These are phyloP conservation scores for Phylloporus scabripes DNA, from an alignment of 768 basidiomycete species.

Conservation along the genomic window DNA sequence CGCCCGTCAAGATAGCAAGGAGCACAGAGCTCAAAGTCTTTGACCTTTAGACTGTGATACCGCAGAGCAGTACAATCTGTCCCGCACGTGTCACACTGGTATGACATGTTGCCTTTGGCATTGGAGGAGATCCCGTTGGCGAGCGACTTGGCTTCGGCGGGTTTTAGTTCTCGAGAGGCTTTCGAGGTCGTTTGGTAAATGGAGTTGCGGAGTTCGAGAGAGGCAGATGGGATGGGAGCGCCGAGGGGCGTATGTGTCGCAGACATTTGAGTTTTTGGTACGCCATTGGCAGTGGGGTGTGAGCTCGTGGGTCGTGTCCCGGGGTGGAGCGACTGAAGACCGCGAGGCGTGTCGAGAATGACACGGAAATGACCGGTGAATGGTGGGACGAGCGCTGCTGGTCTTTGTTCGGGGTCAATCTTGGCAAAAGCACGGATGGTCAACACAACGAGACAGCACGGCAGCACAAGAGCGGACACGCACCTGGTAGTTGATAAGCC, in stretches of 20 bases:
- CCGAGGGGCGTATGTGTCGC: conserved; percentile 22
- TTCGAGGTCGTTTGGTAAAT: conserved; percentile 89
- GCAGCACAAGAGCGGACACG: conserved; percentile 12
- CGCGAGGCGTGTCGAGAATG: conserved; percentile 93
- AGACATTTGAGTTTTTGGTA: conserved; percentile 32
- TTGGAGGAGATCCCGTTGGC: conserved; percentile 45
- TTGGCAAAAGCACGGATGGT: conserved; percentile 30
- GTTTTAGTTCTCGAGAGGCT: conserved; percentile 63
- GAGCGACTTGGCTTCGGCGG: conserved; percentile 63
- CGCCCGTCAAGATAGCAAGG: conserved; percentile 95
- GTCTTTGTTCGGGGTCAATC: conserved; percentile 96
- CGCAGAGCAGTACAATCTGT: conserved; percentile 84
- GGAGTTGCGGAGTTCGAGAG: conserved; percentile 79
- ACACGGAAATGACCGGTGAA: conserved; percentile 99
- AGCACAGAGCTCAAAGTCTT: conserved; percentile 85
- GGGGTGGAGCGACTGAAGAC: conserved; percentile 88
- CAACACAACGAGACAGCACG: background rate
- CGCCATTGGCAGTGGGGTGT: conserved; percentile 44
- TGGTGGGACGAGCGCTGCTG: conserved; percentile 90
- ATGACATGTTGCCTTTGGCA: conserved; percentile 47
- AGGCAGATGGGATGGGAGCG: conserved; percentile 37
- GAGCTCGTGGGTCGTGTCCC: conserved; percentile 57
- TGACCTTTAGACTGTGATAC: conserved; percentile 91
- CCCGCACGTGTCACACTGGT: conserved; percentile 91
- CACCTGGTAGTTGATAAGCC: conserved; percentile 97